Evolutionary conservation across 2,329 filamentous ascomycete species (phyloP).

Genomic region (Coniochaeta prunicola): DNA sequence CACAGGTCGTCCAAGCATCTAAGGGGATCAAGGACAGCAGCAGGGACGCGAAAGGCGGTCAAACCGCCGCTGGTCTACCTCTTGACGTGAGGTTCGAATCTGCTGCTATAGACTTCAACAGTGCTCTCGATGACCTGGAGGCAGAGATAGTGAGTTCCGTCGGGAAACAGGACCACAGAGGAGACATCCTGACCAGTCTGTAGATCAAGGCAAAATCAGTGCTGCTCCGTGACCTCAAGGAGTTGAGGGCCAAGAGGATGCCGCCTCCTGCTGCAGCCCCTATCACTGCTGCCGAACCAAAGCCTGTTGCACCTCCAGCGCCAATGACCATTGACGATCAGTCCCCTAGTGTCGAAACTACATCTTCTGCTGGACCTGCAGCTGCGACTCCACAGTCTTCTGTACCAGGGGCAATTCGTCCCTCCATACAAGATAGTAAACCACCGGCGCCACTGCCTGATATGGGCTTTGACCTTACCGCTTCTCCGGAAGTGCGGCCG

Average conservation of each 20-base stretch:
- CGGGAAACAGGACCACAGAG: background rate
- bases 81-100: slow-evolving; percentile 36
- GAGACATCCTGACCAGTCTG: background rate
- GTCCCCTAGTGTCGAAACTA: slow-evolving; percentile 8
- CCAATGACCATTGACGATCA: slow-evolving; percentile 11
- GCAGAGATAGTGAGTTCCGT: slow-evolving; percentile 25
- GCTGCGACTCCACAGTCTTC: background rate
- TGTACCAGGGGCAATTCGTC: background rate
- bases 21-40: slow-evolving; percentile 45
- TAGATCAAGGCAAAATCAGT: slow-evolving; percentile 48
- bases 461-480: slow-evolving; percentile 40
- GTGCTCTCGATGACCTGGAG: slow-evolving; percentile 49
- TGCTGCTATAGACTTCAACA: slow-evolving; percentile 38
- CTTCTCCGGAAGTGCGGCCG: slow-evolving; percentile 10
- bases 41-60: slow-evolving; percentile 34
- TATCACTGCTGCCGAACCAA: slow-evolving; percentile 4
- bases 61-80: slow-evolving; percentile 21
- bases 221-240: slow-evolving; percentile 45
- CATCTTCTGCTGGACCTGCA: slow-evolving; percentile 2
- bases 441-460: slow-evolving; percentile 48
- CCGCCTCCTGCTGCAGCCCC: slow-evolving; percentile 12
- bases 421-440: slow-evolving; percentile 28
- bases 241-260: slow-evolving; percentile 22
- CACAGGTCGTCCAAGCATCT: slow-evolving; percentile 50
- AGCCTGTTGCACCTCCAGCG: slow-evolving; percentile 13